Evolutionary conservation across 768 basidiomycete species (phyloP), one percentile per base, ranked within the genome.

Genomic region (Hygrocybe coccinea): DNA sequence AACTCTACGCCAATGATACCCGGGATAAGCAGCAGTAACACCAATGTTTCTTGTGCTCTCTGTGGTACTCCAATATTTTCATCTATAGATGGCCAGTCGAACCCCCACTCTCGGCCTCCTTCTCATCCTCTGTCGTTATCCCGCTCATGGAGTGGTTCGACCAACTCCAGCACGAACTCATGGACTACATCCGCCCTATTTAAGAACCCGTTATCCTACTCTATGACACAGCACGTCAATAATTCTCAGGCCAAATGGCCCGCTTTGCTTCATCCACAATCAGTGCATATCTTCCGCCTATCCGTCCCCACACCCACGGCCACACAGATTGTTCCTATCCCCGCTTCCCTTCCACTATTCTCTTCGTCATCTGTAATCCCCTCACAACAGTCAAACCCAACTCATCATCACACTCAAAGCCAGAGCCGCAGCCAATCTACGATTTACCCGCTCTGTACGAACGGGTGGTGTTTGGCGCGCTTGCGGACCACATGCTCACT

Each of bases 401-500:
- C 6, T 24, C 22, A 41, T 19, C 19, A 49, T 57, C 36, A 57
- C 57, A 55, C 56, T 48, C 51, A 50, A 53, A 46, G 7, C 21
- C 60, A 60, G 60, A 35, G 60, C 52, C 52, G 33, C 25, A 52
- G 39, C 49, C 49, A 46, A 57, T 55, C 77, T 29, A 78, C 82
- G 2, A 77, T 86, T 15, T 89, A 95, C 68, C 91, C 94, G 1
- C 74, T 97, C 2, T 97, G 93, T 64, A 74, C 79, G 10, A 82
- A 80, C 15, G 85, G 89, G n/a, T 95, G 92, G 86, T 95, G 93
- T 67, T 75, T 95, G 14, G 73, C 80, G 5, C 82, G 94, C 7
- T 75, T 97, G 17, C 83, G 93, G 11, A 78, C 86, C 36, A 91
- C 93, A n/a, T 95, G 92, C 69, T 87, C 86, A 3, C 73, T 95